Evolutionary conservation across 2,329 filamentous ascomycete genomes (phyloP), one percentile per base, ranked within the genome.

Genomic region (Talaromyces rugulosus): DNA sequence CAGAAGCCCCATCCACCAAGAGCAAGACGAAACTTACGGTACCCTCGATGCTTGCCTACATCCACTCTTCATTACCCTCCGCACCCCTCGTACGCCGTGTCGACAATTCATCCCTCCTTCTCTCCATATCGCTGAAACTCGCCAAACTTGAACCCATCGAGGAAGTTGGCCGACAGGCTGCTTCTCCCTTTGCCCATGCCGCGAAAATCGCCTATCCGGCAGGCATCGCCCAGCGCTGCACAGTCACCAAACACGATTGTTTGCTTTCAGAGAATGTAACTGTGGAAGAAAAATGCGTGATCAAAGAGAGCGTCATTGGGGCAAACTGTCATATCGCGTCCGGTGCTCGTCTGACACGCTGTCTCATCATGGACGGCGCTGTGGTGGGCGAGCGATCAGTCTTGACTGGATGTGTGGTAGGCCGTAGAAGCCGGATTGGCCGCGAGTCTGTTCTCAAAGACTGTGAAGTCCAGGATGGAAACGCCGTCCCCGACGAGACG

Each of bases 281-380:
- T 1, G 87, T 98, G 0, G 91, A 94, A 71, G 91, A 94, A 69
- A 94, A 94, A 74, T 89, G 87, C 28, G 89, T 92, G n/a, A 90
- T 99, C 78, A 97, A 96, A 75, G 92, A 96, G 75, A 89, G 84
- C 42, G 91, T 97, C 33, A 86, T 99, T 47, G 95, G 95, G 2
- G 87, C 91, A 4, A 92, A 91, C 68, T 96, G 92, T 74, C 89
- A 90, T 69, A 94, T 99, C 66, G 87, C 88, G 65, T 87, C 89
- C 67, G 92, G 92, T n/a, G 92, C 90, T 33, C 90, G 93, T 66
- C 78, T 99, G 52, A 88, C 87, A n/a, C 86, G 93, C 66, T 98
- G 94, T 75, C 77, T 98, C 55, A 79, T 98, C 23, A 97, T 98
- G 92, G 94, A 98, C 64, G 91, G 91, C 3, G 93, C 91, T 0